These are phyloP conservation scores for Blastomyces parvus DNA, from an alignment of 2,329 filamentous ascomycete species.

Conservation along the genomic window DNA sequence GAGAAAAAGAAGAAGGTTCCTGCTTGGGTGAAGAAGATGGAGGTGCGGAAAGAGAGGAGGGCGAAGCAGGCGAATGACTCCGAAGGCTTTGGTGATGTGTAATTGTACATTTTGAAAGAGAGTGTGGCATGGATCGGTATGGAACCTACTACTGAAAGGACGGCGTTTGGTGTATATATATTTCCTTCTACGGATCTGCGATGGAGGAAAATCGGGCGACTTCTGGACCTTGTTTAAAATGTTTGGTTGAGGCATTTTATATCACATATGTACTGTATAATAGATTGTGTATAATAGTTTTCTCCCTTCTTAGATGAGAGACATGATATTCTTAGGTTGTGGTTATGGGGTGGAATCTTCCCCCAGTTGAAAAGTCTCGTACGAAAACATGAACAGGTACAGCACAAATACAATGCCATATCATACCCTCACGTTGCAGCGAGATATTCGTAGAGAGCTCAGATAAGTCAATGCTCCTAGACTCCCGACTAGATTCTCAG, in stretches of 20 bases:
- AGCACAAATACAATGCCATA: neutral
- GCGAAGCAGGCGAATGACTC: slow-evolving; percentile 32
- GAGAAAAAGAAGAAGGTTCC: slow-evolving; percentile 21
- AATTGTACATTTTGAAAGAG: neutral
- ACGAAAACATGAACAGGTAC: neutral
- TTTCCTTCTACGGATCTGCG: neutral
- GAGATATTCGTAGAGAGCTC: neutral
- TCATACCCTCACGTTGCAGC: neutral
- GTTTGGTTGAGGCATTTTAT: neutral
- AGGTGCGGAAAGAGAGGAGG: slow-evolving; percentile 36
- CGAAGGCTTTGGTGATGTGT: neutral
- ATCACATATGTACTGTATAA: neutral
- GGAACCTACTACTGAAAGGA: neutral
- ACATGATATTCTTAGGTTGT: neutral
- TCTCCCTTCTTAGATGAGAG: neutral
- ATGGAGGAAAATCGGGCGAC: neutral
- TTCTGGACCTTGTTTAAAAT: neutral
- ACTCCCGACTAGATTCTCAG: neutral
- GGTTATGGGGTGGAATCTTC: neutral
- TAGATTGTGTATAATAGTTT: neutral
- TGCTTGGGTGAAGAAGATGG: slow-evolving; percentile 37
- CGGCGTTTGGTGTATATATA: neutral
- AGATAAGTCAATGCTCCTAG: neutral
- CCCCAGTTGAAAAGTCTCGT: neutral
- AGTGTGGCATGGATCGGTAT: neutral